A percentile compares a stretch with the other conserved stretches of the same genome.
Evolutionary conservation across 1,284 basidiomycete species (phyloP).

Genomic region (Pseudozyma sp.): DNA sequence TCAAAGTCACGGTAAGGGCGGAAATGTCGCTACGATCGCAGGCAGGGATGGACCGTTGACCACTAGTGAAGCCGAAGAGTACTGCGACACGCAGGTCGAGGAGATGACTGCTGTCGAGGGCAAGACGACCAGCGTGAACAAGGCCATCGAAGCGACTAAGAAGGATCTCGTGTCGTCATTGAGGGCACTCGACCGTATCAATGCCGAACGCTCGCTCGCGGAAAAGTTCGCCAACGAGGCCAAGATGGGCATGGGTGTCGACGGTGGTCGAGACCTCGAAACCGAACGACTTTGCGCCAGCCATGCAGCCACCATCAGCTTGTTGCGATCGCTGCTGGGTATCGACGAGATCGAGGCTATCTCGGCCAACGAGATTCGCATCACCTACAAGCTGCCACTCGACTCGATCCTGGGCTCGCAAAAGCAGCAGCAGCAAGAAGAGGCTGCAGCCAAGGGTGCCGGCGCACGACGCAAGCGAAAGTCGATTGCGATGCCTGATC

Average conservation of each 20-base stretch:
- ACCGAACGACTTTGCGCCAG: conserved; percentile 57
- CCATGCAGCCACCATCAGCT: conserved; percentile 40
- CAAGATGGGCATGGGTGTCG: conserved; percentile 56
- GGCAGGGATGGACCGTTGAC: conserved; percentile 55
- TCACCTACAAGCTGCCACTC: conserved; percentile 47
- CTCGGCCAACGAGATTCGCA: conserved; percentile 36
- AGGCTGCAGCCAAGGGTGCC: conserved; percentile 6
- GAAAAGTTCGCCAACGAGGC: conserved; percentile 62
- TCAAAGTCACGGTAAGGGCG: conserved; percentile 47
- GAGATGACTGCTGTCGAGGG: conserved; percentile 56
- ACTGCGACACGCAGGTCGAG: conserved; percentile 55
- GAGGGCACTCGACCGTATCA: conserved; percentile 55
- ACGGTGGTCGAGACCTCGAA: conserved; percentile 58
- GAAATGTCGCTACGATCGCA: conserved; percentile 46
- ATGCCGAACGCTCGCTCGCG: conserved; percentile 56
- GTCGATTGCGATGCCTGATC: conserved; percentile 38
- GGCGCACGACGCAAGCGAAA: conserved; percentile 40
- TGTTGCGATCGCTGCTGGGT: conserved; percentile 46
- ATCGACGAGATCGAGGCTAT: conserved; percentile 46
- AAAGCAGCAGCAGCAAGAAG: conserved; percentile 15
- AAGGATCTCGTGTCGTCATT: conserved; percentile 54
- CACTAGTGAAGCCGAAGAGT: conserved; percentile 54
- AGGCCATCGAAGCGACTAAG: conserved; percentile 56
- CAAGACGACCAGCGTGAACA: conserved; percentile 48
- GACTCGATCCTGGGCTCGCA: conserved; percentile 27